A percentile compares a stretch with the other conserved stretches of the same genome.
Evolutionary conservation across 345 rosid genomes (phyloP).

Genomic region (Citrus hindsii): DNA sequence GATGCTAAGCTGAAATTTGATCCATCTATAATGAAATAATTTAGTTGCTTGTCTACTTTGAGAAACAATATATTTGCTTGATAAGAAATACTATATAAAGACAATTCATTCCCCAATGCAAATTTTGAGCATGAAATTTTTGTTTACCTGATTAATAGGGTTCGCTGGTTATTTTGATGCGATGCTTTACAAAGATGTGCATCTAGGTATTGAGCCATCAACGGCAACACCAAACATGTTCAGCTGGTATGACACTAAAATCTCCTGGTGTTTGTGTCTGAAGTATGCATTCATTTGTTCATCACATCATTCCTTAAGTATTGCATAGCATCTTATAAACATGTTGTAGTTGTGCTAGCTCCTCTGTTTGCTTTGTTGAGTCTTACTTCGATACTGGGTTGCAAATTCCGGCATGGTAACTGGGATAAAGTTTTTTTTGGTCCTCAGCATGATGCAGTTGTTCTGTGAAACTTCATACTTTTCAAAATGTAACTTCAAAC

Average conservation of each 20-base stretch:
- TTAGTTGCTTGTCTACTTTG: background rate
- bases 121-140: constrained; percentile 13
- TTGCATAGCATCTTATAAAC: background rate
- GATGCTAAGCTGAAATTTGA: background rate
- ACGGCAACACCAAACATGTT: constrained; percentile 96
- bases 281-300: background rate
- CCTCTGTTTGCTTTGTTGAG: background rate
- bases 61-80: background rate
- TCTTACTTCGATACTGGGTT: background rate
- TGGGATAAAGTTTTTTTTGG: background rate
- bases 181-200: constrained; percentile 84
- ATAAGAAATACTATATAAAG: background rate
- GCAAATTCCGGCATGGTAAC: background rate
- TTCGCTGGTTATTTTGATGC: constrained; percentile 97
- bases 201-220: constrained; percentile 94
- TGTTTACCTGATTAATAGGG: constrained; percentile 40
- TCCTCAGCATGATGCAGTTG: background rate
- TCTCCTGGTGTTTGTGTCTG: background rate
- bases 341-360: background rate
- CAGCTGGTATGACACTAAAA: constrained; percentile 66
- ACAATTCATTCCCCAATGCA: background rate
- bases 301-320: background rate
- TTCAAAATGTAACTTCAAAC: background rate
- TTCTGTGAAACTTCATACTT: background rate
- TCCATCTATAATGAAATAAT: background rate